Evolutionary conservation across 345 rosid species (phyloP).

Genomic region (Streptanthus diversifolius): DNA sequence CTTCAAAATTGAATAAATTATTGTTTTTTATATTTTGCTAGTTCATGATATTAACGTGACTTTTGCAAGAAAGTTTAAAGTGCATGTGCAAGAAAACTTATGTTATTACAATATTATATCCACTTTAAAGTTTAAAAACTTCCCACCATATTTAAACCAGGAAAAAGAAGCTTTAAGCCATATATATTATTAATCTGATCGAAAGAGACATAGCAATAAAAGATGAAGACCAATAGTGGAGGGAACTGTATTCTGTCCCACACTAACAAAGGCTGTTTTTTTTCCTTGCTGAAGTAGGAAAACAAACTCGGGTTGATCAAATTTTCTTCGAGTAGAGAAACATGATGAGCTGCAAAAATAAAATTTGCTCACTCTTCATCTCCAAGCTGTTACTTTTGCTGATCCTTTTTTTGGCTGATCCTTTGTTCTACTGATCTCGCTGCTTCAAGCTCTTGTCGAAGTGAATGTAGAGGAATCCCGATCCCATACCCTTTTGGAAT

Average conservation of each 20-base stretch:
- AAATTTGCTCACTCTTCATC: background rate
- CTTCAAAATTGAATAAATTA: background rate
- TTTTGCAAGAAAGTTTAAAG: background rate
- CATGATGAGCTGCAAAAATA: constrained; percentile 7
- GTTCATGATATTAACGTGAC: constrained; percentile 1
- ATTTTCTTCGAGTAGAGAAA: background rate
- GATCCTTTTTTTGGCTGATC: background rate
- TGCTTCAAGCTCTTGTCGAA: constrained; percentile 20
- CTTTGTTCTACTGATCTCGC: background rate
- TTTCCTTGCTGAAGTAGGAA: too few species aligned
- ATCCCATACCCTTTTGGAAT: constrained; percentile 49
- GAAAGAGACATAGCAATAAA: background rate
- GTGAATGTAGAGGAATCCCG: constrained; percentile 30
- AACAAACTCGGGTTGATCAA: background rate
- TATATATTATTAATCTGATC: background rate
- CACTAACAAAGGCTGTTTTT: background rate
- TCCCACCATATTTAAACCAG: background rate
- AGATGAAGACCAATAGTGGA: constrained; percentile 1
- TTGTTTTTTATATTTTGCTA: background rate
- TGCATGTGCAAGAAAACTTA: background rate
- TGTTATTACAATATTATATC: background rate
- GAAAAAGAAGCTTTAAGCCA: background rate
- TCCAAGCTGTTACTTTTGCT: background rate
- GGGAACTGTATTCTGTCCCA: background rate
- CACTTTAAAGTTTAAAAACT: background rate